Base-by-base conservation (phyloP, 2,329 filamentous ascomycete species). In the Penicillium sp. region DNA sequence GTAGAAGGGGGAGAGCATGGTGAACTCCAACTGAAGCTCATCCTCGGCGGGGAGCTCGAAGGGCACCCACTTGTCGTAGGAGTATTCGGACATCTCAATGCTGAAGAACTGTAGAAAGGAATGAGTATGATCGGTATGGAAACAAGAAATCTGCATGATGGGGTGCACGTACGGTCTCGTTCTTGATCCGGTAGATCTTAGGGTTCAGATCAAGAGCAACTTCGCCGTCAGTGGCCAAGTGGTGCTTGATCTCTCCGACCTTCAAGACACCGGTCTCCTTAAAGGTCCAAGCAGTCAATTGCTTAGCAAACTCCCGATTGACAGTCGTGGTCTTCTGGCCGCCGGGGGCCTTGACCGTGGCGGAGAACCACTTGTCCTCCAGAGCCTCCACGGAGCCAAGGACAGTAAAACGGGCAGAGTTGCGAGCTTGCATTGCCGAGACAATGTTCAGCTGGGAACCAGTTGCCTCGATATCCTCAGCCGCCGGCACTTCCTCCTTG, bases 1-100 rank as follows among this genome's bases (percentile, higher is more conserved):
- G 75, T 96, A 87, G 82, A 96, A 97, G 49, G 93, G 92, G 1
- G 92, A 96, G 41, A 98, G 86, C 93, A 97, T 98, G 75, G 85
- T 91, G 78, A 97, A 96, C 72, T 98, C 93, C 54, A 98, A 88
- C 72, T 98, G 93, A 29, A 98, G 68, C 25, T 77, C 79, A 68
- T 98, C 93, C 54, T 74, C 78, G 7, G 78, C 66, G 20, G 89
- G 84, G 18, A 87, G 76, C 35, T 76, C 76, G 73, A 90, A 96
- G 40, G 91, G 87, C 5, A 76, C 73, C 77, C 85, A 95, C 66
- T 83, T 81, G 68, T 88, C 82, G 75, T 83, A 84, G 43, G 74
- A 73, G 71, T 89, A 95, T 71, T 96, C 90, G 24, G 91, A 95
- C 46, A 98, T 65, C 57, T 92, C 91, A 67, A 97, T 92, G 65